These are phyloP conservation scores for Aureobasidium sp. DNA, from an alignment of 2,329 filamentous ascomycete species.

Conservation along the genomic window DNA sequence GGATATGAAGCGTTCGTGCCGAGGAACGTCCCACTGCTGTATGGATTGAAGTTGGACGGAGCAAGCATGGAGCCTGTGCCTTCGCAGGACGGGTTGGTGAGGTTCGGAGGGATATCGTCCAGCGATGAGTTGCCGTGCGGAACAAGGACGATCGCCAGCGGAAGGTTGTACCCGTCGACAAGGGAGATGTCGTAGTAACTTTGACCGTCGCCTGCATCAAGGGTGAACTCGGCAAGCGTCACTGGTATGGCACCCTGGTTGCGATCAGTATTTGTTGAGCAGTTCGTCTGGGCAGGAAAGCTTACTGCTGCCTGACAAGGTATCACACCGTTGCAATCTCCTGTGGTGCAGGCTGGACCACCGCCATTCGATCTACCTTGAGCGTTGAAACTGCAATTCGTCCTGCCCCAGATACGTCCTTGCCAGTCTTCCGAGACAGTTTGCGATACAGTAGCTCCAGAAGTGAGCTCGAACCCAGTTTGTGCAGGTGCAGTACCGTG, in stretches of 20 bases:
- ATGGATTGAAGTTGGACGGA: slow-evolving; percentile 37
- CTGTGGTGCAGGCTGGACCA: slow-evolving; percentile 58
- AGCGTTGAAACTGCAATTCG: slow-evolving; percentile 69
- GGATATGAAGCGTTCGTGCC: slow-evolving; percentile 59
- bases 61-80: slow-evolving; percentile 57
- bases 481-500: slow-evolving; percentile 58
- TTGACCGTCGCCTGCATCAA: slow-evolving; percentile 58
- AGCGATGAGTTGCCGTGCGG: slow-evolving; percentile 52
- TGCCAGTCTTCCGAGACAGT: slow-evolving; percentile 68
- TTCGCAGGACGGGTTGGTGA: slow-evolving; percentile 70
- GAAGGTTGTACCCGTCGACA: slow-evolving; percentile 78
- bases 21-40: slow-evolving; percentile 45
- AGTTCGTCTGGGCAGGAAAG: slow-evolving; percentile 19
- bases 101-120: slow-evolving; percentile 59
- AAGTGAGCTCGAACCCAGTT: slow-evolving; percentile 59
- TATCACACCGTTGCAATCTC: slow-evolving; percentile 65
- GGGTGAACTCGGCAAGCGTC: slow-evolving; percentile 73
- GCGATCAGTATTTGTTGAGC: slow-evolving; percentile 11
- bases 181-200: slow-evolving; percentile 80
- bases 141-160: slow-evolving; percentile 49
- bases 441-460: slow-evolving; percentile 51
- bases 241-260: slow-evolving; percentile 60
- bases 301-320: slow-evolving; percentile 62
- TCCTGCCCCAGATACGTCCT: slow-evolving; percentile 73
- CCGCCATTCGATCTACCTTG: slow-evolving; percentile 46